phyloP scores from a whole-genome alignment of 164 flowering plant genomes.

The Macadamia integrifolia region DNA sequence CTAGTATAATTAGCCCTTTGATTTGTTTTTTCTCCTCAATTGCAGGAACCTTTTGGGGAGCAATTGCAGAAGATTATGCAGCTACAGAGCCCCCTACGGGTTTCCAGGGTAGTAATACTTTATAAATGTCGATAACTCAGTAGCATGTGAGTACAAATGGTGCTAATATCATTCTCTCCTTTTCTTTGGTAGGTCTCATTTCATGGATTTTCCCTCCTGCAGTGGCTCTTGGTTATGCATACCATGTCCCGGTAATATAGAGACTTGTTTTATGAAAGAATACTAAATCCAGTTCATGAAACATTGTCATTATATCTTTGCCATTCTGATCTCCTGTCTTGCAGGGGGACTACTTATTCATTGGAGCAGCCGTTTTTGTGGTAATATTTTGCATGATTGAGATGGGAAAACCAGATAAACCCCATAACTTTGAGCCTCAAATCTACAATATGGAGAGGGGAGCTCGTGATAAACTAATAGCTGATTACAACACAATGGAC shows the following conservation, averaged over 20 bases:
- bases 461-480: conserved; percentile 83
- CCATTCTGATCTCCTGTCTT: not conserved
- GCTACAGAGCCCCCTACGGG: conserved; percentile 83
- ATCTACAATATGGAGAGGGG: conserved; percentile 95
- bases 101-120: conserved; percentile 55
- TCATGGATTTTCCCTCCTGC: conserved; percentile 91
- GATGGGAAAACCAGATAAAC: conserved; percentile 77
- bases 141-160: not conserved
- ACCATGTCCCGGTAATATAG: conserved; percentile 59
- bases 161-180: not conserved
- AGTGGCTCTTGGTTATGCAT: conserved; percentile 55
- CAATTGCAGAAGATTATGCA: conserved; percentile 50
- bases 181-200: conserved; percentile 51
- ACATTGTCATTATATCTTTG: no score
- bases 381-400: conserved; percentile 78
- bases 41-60: conserved; percentile 71
- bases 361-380: conserved; percentile 73
- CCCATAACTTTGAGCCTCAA: conserved; percentile 91
- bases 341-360: conserved; percentile 84
- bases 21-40: not conserved
- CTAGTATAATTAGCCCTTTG: not conserved
- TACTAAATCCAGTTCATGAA: no score
- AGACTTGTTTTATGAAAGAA: not conserved
- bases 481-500: conserved; percentile 88
- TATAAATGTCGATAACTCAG: not conserved